A percentile compares a stretch with the other conserved stretches of the same genome.
Conservation (phyloP, 2,329 filamentous ascomycete species). For the Amesomyces nigricolor region DNA sequence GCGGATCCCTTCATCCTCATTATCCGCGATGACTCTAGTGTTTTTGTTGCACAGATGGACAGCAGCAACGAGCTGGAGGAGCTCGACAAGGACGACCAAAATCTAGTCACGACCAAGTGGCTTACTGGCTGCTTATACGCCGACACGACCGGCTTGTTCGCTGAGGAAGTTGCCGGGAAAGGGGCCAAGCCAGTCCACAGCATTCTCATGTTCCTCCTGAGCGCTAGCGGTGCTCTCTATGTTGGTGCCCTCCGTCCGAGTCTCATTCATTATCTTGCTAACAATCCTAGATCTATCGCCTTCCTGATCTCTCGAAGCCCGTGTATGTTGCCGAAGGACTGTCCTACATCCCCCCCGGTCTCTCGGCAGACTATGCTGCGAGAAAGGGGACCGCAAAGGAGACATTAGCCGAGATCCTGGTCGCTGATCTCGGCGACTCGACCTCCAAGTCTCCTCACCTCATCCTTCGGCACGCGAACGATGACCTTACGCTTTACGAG, state of each 20-base stretch:
- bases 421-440: constrained; percentile 78
- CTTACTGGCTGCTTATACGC: constrained; percentile 75
- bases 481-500: constrained; percentile 84
- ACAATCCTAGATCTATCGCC: constrained; percentile 60
- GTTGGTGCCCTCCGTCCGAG: constrained; percentile 44
- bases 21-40: constrained; percentile 74
- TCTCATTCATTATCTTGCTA: constrained; percentile 4
- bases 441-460: constrained; percentile 69
- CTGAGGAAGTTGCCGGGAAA: constrained; percentile 37
- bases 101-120: constrained; percentile 63
- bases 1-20: constrained; percentile 81
- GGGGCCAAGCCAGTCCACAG: constrained; percentile 39
- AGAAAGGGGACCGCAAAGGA: constrained; percentile 69
- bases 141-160: constrained; percentile 56
- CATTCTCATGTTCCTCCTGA: constrained; percentile 72
- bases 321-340: constrained; percentile 72
- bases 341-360: constrained; percentile 67
- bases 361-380: constrained; percentile 65
- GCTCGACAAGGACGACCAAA: constrained; percentile 56
- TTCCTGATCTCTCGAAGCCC: constrained; percentile 66
- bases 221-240: constrained; percentile 65
- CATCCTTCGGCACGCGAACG: constrained; percentile 69
- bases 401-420: constrained; percentile 68
- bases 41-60: constrained; percentile 74
- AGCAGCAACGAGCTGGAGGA: constrained; percentile 81